These are phyloP conservation scores for Aspergillus carlsbadensis DNA, from an alignment of 495 filamentous ascomycete species.

Conservation along the genomic window DNA sequence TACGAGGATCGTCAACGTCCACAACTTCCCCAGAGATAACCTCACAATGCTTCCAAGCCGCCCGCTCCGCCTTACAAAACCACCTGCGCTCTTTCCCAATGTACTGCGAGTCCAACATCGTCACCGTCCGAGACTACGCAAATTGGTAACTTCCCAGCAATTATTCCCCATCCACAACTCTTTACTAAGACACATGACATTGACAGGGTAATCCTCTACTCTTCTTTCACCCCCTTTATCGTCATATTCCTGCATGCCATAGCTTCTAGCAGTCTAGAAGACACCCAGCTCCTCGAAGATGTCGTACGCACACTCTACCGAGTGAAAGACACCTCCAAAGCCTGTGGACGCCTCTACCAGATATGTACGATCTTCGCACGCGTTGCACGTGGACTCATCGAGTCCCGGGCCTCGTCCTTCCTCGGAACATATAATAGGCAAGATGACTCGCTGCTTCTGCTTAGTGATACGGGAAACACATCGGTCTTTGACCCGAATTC, in stretches of 20 bases:
- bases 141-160: slow-evolving; percentile 21
- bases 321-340: slow-evolving; percentile 10
- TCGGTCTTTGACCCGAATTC: not conserved
- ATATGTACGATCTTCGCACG: slow-evolving; percentile 20
- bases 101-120: slow-evolving; percentile 2
- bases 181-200: too few species aligned
- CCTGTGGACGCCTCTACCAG: slow-evolving; percentile 17
- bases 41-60: slow-evolving; percentile 20
- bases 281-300: slow-evolving; percentile 21
- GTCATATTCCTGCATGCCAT: slow-evolving; percentile 28
- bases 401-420: not conserved
- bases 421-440: slow-evolving; percentile 9
- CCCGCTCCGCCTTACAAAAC: slow-evolving; percentile 17
- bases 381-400: slow-evolving; percentile 14
- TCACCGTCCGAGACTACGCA: slow-evolving; percentile 23
- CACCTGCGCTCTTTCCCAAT: slow-evolving; percentile 20
- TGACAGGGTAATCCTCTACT: slow-evolving; percentile 25
- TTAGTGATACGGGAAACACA: slow-evolving; percentile 1
- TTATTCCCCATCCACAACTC: not conserved
- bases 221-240: slow-evolving; percentile 26
- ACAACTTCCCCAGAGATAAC: slow-evolving; percentile 12
- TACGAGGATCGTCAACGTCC: slow-evolving; percentile 13
- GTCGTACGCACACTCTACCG: slow-evolving; percentile 19
- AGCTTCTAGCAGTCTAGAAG: slow-evolving; percentile 16
- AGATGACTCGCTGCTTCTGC: slow-evolving; percentile 5